These are phyloP conservation scores for Arthroderma sp. DNA, from an alignment of 2,329 filamentous ascomycete genomes.

Conservation along the genomic window DNA sequence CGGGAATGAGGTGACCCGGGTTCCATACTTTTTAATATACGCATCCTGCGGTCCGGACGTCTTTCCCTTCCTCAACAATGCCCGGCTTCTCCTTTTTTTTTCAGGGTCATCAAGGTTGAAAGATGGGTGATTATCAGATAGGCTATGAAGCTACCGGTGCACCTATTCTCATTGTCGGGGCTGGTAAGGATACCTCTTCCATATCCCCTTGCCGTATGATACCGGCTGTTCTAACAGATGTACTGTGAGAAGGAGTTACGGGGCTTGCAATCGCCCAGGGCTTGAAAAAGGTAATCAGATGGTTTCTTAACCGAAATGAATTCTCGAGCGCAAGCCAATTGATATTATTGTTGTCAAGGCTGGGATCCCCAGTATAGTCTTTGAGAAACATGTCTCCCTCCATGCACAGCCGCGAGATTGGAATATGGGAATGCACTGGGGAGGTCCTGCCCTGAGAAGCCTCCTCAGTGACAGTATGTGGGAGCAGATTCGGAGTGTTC, in stretches of 20 bases:
- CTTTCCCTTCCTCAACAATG: no score
- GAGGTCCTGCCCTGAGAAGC: constrained; percentile 2
- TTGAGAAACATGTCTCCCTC: constrained; percentile 2
- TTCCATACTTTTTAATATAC: no score
- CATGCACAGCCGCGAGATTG: constrained; percentile 15
- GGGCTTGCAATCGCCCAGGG: constrained; percentile 31
- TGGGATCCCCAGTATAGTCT: constrained; percentile 2
- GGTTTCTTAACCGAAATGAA: background rate
- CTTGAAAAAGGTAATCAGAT: constrained; percentile 22
- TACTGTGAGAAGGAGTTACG: constrained; percentile 22
- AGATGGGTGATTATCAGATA: no score
- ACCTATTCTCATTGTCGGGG: constrained; percentile 2
- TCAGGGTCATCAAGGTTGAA: no score
- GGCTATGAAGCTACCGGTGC: background rate
- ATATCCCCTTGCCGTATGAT: no score
- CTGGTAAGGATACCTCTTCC: background rate
- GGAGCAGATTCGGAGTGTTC: constrained; percentile 15
- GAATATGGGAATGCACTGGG: constrained; percentile 54
- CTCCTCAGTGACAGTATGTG: constrained; percentile 16
- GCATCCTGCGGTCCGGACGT: no score
- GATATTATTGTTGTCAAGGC: background rate
- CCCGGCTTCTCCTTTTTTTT: no score
- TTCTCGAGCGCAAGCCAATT: background rate
- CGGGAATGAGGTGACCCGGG: no score
- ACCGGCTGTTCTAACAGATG: no score